A percentile compares a stretch with the other conserved stretches of the same genome.
These are phyloP conservation scores for Moringa oleifera DNA, from an alignment of 345 rosid species.

Conservation along the genomic window DNA sequence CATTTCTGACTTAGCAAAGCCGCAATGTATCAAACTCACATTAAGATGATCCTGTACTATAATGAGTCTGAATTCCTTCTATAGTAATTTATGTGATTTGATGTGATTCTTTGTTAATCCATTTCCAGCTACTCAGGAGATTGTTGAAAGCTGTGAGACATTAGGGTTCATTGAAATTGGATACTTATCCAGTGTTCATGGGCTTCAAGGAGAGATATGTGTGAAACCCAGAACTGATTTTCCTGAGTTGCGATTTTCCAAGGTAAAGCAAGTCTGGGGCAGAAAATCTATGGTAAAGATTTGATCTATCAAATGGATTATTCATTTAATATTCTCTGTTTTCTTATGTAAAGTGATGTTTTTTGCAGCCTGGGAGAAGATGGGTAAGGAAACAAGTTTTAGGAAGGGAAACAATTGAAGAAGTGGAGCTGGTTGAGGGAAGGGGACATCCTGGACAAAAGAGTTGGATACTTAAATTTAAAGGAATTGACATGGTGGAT, in stretches of 20 bases:
- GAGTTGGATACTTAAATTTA: slow-evolving; percentile 82
- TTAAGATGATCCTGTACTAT: not conserved
- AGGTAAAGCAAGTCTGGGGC: slow-evolving; percentile 28
- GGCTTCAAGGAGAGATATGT: slow-evolving; percentile 75
- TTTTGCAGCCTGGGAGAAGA: slow-evolving; percentile 74
- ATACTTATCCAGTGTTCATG: slow-evolving; percentile 67
- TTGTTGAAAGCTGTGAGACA: slow-evolving; percentile 32
- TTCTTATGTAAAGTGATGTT: not conserved
- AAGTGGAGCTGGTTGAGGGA: slow-evolving; percentile 76
- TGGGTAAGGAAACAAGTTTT: slow-evolving; percentile 65
- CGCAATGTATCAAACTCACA: not conserved
- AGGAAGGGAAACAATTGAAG: slow-evolving; percentile 59
- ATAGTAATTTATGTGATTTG: not conserved
- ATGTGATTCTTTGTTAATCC: slow-evolving; percentile 8
- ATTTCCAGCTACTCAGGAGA: slow-evolving; percentile 43
- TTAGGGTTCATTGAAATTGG: slow-evolving; percentile 69
- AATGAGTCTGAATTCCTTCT: slow-evolving; percentile 1
- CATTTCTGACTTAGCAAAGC: not conserved
- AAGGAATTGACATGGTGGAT: slow-evolving; percentile 62
- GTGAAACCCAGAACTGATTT: slow-evolving; percentile 78
- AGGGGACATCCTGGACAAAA: slow-evolving; percentile 70
- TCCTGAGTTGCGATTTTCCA: slow-evolving; percentile 71
- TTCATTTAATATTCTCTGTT: not conserved
- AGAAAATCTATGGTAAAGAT: not conserved
- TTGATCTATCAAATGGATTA: not conserved